phyloP scores from a whole-genome alignment of 1,139 yeast genomes.

The Suhomyces bribrorum region DNA sequence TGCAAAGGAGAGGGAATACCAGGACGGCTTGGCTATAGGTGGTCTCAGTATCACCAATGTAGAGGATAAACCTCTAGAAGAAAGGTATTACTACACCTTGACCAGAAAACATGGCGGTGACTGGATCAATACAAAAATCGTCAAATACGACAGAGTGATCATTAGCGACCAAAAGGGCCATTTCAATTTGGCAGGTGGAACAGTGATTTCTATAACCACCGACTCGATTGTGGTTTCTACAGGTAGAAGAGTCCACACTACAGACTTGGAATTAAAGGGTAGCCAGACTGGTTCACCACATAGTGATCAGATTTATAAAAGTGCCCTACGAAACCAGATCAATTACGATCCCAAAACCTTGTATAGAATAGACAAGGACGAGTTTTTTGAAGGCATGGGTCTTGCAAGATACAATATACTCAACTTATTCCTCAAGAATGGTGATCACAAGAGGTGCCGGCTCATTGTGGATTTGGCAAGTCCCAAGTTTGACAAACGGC shows the following conservation, averaged over 20 bases:
- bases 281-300: slow-evolving; percentile 39
- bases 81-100: slow-evolving; percentile 50
- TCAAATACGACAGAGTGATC: slow-evolving; percentile 57
- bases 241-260: slow-evolving; percentile 51
- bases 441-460: slow-evolving; percentile 54
- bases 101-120: slow-evolving; percentile 23
- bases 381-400: slow-evolving; percentile 71
- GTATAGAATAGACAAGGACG: slow-evolving; percentile 81
- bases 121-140: slow-evolving; percentile 40
- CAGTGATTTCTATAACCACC: slow-evolving; percentile 45
- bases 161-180: slow-evolving; percentile 83
- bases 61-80: slow-evolving; percentile 22
- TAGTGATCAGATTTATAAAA: slow-evolving; percentile 48
- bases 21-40: slow-evolving; percentile 62
- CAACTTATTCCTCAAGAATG: slow-evolving; percentile 58
- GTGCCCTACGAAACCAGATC: slow-evolving; percentile 20
- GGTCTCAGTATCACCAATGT: slow-evolving; percentile 40
- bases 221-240: slow-evolving; percentile 45
- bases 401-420: slow-evolving; percentile 75
- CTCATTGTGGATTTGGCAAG: slow-evolving; percentile 59
- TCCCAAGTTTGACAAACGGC: slow-evolving; percentile 35
- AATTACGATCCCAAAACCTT: slow-evolving; percentile 19
- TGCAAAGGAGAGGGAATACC: slow-evolving; percentile 59
- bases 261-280: slow-evolving; percentile 39
- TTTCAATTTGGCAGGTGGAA: slow-evolving; percentile 70